phyloP scores from a whole-genome alignment of 805 yeast genomes.

The Myxozyma melibiosi region DNA sequence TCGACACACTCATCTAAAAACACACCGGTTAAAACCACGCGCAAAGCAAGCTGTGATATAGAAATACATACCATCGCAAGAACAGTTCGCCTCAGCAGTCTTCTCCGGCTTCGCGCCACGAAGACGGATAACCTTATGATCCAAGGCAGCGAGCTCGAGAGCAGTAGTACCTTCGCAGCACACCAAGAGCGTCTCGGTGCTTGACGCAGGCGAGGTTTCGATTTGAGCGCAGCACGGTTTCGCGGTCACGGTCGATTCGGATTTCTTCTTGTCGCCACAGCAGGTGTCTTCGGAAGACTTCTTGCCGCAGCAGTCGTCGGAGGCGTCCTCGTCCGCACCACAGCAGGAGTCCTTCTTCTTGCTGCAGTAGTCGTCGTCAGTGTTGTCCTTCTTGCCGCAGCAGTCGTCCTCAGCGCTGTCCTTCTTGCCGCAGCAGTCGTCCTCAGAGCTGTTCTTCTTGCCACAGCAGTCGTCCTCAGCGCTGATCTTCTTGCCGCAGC shows the following conservation, averaged over 20 bases:
- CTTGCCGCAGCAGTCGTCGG: too few species aligned
- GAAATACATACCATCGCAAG: constrained; percentile 14
- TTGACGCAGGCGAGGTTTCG: background rate
- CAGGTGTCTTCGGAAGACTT: background rate
- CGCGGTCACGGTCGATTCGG: background rate
- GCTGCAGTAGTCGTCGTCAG: background rate
- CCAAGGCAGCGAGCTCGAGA: background rate
- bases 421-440: constrained; percentile 2
- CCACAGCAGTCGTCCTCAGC: constrained; percentile 6
- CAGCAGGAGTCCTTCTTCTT: background rate
- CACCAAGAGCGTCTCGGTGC: background rate
- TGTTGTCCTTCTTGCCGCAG: background rate
- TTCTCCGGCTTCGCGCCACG: constrained; percentile 6
- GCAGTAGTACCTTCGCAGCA: constrained; percentile 12
- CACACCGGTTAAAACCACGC: background rate
- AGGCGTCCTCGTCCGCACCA: background rate
- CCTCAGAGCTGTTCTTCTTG: background rate
- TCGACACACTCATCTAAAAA: constrained; percentile 12
- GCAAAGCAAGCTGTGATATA: background rate
- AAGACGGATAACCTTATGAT: constrained; percentile 12
- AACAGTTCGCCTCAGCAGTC: background rate
- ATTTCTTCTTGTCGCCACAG: background rate
- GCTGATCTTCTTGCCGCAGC: background rate
- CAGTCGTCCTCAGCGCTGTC: background rate
- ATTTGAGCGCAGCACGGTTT: background rate